Conservation (phyloP, 202 grass and related monocot species). For the Carex sylvatica region DNA sequence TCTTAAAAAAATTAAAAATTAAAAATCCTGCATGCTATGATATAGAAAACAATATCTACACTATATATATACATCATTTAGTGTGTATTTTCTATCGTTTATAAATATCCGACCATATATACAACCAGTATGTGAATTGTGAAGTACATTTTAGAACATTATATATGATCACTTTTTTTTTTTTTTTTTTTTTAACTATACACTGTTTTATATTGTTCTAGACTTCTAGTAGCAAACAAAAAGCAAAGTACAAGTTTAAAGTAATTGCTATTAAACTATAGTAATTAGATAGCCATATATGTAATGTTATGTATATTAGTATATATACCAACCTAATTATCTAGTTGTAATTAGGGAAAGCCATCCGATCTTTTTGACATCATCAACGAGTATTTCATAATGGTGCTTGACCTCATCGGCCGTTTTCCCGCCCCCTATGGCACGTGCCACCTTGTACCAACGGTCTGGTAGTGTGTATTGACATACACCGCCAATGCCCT, state of each 20-base stretch:
- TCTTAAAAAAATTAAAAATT: neutral
- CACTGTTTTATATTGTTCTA: neutral
- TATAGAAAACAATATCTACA: neutral
- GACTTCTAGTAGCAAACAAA: neutral
- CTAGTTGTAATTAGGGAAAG: conserved; percentile 61
- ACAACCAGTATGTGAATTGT: neutral
- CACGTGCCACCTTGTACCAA: conserved; percentile 66
- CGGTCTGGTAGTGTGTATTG: conserved; percentile 60
- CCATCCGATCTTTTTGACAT: conserved; percentile 47
- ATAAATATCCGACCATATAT: neutral
- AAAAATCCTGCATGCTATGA: neutral
- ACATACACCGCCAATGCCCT: conserved; percentile 53
- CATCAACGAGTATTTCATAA: conserved; percentile 48
- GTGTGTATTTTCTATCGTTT: neutral
- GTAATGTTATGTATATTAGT: neutral
- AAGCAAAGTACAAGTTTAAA: neutral
- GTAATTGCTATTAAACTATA: neutral
- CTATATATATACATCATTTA: neutral
- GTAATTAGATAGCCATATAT: neutral
- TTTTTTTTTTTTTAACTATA: too few species aligned
- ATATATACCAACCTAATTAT: neutral
- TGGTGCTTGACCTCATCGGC: conserved; percentile 66
- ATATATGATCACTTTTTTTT: neutral
- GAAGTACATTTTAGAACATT: neutral
- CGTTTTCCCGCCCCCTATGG: conserved; percentile 58